Evolutionary conservation across 768 basidiomycete genomes (phyloP), one percentile per base, ranked within the genome.

Genomic region (Neoboletus magnificus): DNA sequence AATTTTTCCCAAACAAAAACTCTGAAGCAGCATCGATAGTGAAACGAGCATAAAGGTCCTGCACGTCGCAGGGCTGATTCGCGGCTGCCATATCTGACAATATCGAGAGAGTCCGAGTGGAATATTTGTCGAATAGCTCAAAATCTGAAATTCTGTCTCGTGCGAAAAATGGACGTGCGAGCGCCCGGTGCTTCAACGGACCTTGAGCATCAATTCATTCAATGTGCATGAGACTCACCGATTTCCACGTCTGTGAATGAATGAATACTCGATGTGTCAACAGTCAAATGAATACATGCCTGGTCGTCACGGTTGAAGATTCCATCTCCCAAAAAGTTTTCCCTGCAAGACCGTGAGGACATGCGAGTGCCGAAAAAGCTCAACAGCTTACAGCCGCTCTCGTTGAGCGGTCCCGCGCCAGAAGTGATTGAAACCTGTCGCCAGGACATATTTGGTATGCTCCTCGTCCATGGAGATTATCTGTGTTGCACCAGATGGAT

Each of bases 301-400:
- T 84, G 81, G 61, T 86, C 87, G 66, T 89, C 88, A 16, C 87
- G 79, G 59, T 89, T 89, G 69, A 91, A 91, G 37, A 91, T 89
- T 2, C 88, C 87, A 58, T 80, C 75, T 4, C 89, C 89, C n/a
- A 90, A 74, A 65, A 88, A 85, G 44, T 36, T 65, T 55, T 77
- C 76, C 60, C 76, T 77, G 59, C 0, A 32, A 52, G 22, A 52
- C 40, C 1, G 39, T 67, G 51, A 64, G 64, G 48, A 58, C 22
- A 25, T 15, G 43, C 23, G 9, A 36, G 39, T 10, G n/a, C 29
- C 15, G n/a, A 30, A 45, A 40, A 15, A 29, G 44, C 1, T 36
- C 2, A 20, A 36, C 15, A 18, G 70, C 84, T 57, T 55, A 86
- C 86, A 87, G 75, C 64, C 85, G 74, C 68, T 87, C 85, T 59